phyloP scores from a whole-genome alignment of 805 yeast genomes.

The Hanseniaspora vineae region DNA sequence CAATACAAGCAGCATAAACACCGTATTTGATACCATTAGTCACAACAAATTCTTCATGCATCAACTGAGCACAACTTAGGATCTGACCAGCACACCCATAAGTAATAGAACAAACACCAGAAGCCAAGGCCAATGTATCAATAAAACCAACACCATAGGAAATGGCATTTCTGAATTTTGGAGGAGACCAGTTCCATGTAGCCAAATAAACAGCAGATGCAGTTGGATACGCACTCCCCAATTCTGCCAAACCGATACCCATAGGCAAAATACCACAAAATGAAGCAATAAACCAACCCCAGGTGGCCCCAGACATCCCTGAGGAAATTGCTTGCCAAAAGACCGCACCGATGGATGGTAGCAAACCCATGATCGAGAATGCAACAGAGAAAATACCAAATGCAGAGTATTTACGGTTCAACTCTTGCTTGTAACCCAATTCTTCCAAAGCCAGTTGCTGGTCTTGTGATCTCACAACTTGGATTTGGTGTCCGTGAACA shows the following conservation, averaged over 20 bases:
- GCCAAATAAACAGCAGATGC: slow-evolving; percentile 59
- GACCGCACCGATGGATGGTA: slow-evolving; percentile 45
- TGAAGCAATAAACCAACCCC: slow-evolving; percentile 59
- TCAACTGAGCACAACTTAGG: slow-evolving; percentile 35
- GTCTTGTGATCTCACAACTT: slow-evolving; percentile 10
- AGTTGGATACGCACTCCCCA: slow-evolving; percentile 55
- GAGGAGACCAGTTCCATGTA: slow-evolving; percentile 51
- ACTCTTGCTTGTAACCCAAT: slow-evolving; percentile 58
- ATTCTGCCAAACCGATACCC: slow-evolving; percentile 46
- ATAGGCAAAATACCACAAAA: slow-evolving; percentile 34
- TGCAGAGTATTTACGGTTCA: slow-evolving; percentile 44
- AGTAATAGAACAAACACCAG: slow-evolving; percentile 51
- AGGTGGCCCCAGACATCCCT: slow-evolving; percentile 45
- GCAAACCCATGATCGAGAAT: slow-evolving; percentile 52
- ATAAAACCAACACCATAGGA: slow-evolving; percentile 52
- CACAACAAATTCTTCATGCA: slow-evolving; percentile 31
- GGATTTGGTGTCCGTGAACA: slow-evolving; percentile 11
- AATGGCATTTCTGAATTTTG: slow-evolving; percentile 30
- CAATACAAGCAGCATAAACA: slow-evolving; percentile 43
- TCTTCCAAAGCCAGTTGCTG: slow-evolving; percentile 11
- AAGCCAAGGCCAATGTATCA: slow-evolving; percentile 50
- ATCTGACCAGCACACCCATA: slow-evolving; percentile 50
- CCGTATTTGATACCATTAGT: slow-evolving; percentile 45
- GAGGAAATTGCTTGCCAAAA: slow-evolving; percentile 23
- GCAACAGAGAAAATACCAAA: slow-evolving; percentile 56